These are phyloP conservation scores for Iris pallida DNA, from an alignment of 116 monocot species.

Conservation along the genomic window DNA sequence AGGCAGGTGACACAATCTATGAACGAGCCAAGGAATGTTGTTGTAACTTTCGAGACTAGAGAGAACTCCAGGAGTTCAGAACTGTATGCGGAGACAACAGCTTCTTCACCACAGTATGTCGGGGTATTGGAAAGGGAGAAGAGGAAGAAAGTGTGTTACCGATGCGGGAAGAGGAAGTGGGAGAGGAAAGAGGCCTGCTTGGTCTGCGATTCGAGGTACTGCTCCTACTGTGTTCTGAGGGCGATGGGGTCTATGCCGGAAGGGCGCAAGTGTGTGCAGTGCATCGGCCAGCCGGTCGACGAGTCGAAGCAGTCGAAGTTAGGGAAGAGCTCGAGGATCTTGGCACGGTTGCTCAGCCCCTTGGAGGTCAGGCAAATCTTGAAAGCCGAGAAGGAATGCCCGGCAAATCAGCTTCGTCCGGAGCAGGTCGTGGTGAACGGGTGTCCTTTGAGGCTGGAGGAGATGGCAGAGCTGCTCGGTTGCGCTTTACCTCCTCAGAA, in stretches of 20 bases:
- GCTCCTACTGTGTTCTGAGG: slow-evolving; percentile 68
- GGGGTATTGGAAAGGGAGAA: slow-evolving; percentile 55
- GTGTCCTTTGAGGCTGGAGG: slow-evolving; percentile 58
- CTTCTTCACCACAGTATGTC: slow-evolving; percentile 45
- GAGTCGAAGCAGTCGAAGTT: slow-evolving; percentile 64
- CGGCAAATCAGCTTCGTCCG: slow-evolving; percentile 76
- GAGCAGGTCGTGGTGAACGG: slow-evolving; percentile 88
- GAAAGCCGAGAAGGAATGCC: slow-evolving; percentile 92
- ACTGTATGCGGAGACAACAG: slow-evolving; percentile 14
- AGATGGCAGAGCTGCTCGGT: slow-evolving; percentile 80
- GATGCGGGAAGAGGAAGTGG: slow-evolving; percentile 91
- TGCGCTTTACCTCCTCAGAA: slow-evolving; percentile 74
- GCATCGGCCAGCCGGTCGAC: slow-evolving; percentile 75
- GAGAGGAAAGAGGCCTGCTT: slow-evolving; percentile 85
- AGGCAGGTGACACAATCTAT: slow-evolving; percentile 4
- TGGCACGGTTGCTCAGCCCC: slow-evolving; percentile 56
- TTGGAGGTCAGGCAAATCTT: slow-evolving; percentile 85
- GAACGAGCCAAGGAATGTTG: slow-evolving; percentile 42
- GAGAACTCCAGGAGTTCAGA: slow-evolving; percentile 35
- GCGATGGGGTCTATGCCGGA: slow-evolving; percentile 99
- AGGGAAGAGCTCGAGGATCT: slow-evolving; percentile 67
- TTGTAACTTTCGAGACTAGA: slow-evolving; percentile 39
- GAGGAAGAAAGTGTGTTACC: slow-evolving; percentile 43
- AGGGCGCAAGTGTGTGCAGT: slow-evolving; percentile 82
- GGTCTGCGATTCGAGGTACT: slow-evolving; percentile 73